Base-by-base conservation (phyloP, 2,329 filamentous ascomycete species). In the Myriosclerotinia duriaeana region DNA sequence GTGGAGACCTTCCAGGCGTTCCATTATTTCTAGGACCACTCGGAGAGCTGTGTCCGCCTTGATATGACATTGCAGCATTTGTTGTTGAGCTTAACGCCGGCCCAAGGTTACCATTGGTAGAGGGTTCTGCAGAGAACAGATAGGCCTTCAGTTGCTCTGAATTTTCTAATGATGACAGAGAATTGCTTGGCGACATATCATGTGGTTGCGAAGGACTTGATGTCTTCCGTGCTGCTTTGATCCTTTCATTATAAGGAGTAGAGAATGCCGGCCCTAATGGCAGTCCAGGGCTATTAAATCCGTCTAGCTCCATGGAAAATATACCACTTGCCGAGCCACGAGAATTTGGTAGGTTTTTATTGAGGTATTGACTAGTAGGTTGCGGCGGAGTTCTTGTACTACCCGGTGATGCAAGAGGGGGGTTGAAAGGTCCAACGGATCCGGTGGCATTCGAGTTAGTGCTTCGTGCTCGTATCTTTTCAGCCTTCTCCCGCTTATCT, bases 401-500 rank as follows among this genome's bases (percentile, higher is more conserved):
- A 53, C 77, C 75, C 22, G 77, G 75, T 52, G 79, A 78, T 59
- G 78, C 78, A 2, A 75, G 76, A 26, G 81, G 80, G n/a, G 85
- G 85, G n/a, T 84, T 87, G 67, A 83, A 81, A 5, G 83, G 80
- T 12, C 79, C 77, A 26, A 71, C 71, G 71, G 71, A 79, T 67
- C 73, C 79, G 71, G 72, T 82, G 69, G 81, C 81, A 62, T 80
- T 77, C 20, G 82, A 81, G 71, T 83, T 87, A 26, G 82, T 81
- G 67, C 83, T 82, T 36, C 82, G 81, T 55, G 83, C 84, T 68
- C 84, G 82, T 65, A 88, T 87, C 75, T 87, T 90, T 77, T 95
- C 91, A 64, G 88, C 87, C 75, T 87, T 90, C 77, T 95, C 91
- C 68, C 91, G 89, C 60, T 90, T 86, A 72, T 97, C 91, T 44